Base-by-base conservation (phyloP, 345 rosid species). In the Dimocarpus longan region DNA sequence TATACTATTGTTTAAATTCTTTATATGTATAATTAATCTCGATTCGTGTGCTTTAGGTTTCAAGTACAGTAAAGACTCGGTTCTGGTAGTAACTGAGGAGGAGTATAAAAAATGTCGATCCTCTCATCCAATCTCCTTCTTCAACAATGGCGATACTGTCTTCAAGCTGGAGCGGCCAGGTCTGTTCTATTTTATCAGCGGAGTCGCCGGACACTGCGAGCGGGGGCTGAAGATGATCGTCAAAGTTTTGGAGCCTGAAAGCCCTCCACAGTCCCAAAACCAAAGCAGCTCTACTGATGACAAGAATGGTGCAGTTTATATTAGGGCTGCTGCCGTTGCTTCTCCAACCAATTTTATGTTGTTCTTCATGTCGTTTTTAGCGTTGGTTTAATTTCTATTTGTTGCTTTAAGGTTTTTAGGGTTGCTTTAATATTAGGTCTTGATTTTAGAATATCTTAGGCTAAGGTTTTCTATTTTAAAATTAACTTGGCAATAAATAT, bases 191-290 rank as follows among this genome's bases (percentile, higher is more conserved):
- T 89, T 92, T 81, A 86, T 92, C 18, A 89, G 96, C 37, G 93
- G 93, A 37, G 86, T 88, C 26, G 66, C 85, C 0, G 93, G 91
- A 26, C 95, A 91, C 56, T 90, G 93, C 32, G 84, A 86, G 79
- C 80, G 86, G 79, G 97, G 92, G 68, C 87, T 80, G 83, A 92
- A 89, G 84, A 87, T 90, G 93, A 90, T 90, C 87, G 79, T 90
- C 43, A 92, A 92, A 78, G 94, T 92, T 10, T 75, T 92, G 89
- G 90, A 90, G 79, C 50, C 72, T 0, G 85, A 73, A 40, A 69
- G 57, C 76, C 84, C 87, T 12, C 82, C 84, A 43, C 81, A 79
- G 26, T 15, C 81, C 9, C 72, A 44, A 4, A 76, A 80, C 74
- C 65, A 44, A 37, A 78, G 56, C 71, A 66, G 16, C 70, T 21